Conservation (phyloP, 768 basidiomycete genomes). For the Mrakia hoshinonis region DNA sequence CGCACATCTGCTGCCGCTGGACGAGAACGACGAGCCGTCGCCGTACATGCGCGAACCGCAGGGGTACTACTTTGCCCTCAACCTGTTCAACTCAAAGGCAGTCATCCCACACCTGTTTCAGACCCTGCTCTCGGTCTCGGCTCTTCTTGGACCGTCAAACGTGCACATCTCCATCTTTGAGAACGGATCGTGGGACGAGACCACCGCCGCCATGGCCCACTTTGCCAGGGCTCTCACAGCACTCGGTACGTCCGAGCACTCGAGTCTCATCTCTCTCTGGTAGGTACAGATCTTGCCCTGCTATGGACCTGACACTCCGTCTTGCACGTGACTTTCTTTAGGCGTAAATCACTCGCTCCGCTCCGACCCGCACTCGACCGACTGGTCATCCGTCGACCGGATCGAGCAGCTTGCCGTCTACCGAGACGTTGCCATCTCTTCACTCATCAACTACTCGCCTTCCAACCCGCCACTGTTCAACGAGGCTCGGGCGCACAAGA, state of each 20-base stretch:
- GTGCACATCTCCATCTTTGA: conserved; percentile 30
- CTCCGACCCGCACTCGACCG: conserved; percentile 25
- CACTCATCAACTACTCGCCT: conserved; percentile 24
- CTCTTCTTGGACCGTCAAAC: conserved; percentile 25
- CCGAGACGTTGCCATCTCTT: conserved; percentile 26
- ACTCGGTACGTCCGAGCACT: not conserved
- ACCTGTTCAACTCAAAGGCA: conserved; percentile 26
- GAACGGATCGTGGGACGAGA: conserved; percentile 27
- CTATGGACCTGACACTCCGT: not conserved
- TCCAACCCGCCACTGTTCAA: conserved; percentile 20
- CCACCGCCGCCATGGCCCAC: conserved; percentile 18
- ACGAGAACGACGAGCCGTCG: conserved; percentile 4
- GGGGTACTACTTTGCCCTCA: conserved; percentile 29
- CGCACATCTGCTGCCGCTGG: conserved; percentile 12
- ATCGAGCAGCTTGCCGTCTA: conserved; percentile 28
- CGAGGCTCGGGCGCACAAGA: not conserved
- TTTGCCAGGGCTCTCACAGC: conserved; percentile 26
- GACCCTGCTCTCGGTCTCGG: conserved; percentile 25
- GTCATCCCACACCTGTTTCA: conserved; percentile 28
- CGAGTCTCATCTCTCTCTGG: not conserved
- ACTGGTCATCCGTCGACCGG: conserved; percentile 28
- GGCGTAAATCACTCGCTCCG: conserved; percentile 23
- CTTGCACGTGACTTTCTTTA: not conserved
- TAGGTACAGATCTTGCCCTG: no score
- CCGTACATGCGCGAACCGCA: conserved; percentile 20